phyloP scores from a whole-genome alignment of 2,329 filamentous ascomycete genomes.

The Coniochaeta sp. region DNA sequence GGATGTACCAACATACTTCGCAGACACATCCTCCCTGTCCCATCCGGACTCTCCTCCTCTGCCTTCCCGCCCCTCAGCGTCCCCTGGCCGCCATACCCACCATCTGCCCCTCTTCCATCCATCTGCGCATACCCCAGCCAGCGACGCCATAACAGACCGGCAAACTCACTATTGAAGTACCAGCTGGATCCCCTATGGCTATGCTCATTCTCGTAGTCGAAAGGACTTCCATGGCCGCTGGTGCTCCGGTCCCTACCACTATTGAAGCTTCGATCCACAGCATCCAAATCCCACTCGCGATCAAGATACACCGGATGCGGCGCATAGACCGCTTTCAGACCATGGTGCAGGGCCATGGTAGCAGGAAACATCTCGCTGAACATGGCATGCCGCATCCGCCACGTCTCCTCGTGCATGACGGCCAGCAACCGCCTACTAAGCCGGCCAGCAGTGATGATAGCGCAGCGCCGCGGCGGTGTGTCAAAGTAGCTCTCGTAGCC shows the following conservation, averaged over 20 bases:
- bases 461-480: constrained; percentile 58
- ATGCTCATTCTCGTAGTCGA: constrained; percentile 64
- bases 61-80: constrained; percentile 41
- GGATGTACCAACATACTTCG: constrained; percentile 76
- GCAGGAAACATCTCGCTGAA: constrained; percentile 76
- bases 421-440: constrained; percentile 58
- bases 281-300: constrained; percentile 61
- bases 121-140: constrained; percentile 60
- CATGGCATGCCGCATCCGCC: constrained; percentile 60
- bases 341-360: constrained; percentile 63
- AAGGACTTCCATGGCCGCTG: constrained; percentile 58
- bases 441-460: constrained; percentile 65
- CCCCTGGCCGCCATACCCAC: constrained; percentile 40
- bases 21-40: constrained; percentile 65
- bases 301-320: constrained; percentile 79
- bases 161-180: constrained; percentile 79
- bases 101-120: constrained; percentile 40
- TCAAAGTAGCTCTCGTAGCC: constrained; percentile 50
- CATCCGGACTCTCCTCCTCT: constrained; percentile 35
- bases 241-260: constrained; percentile 60
- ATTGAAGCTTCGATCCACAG: constrained; percentile 73
- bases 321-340: constrained; percentile 70
- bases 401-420: constrained; percentile 70
- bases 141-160: constrained; percentile 67
- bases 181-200: constrained; percentile 77